Percentiles rank a stretch among this genome's conserved stretches.
These are phyloP conservation scores for Exophiala viscosa DNA, from an alignment of 2,329 filamentous ascomycete species.

Conservation along the genomic window DNA sequence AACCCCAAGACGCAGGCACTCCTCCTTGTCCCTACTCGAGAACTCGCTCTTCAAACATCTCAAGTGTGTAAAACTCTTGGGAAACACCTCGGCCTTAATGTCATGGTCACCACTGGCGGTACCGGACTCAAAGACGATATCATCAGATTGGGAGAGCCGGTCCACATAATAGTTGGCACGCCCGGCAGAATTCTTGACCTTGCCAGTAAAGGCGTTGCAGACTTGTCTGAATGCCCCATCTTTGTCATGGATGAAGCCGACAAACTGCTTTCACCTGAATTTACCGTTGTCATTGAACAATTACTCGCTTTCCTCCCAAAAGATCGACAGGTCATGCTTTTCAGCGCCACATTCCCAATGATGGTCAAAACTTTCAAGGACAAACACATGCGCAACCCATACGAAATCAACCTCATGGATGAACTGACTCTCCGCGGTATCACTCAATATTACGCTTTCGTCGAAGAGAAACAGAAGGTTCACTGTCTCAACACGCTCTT, in stretches of 20 bases:
- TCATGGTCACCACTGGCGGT: conserved; percentile 98
- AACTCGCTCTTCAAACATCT: conserved; percentile 95
- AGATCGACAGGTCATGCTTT: conserved; percentile 98
- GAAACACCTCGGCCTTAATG: conserved; percentile 94
- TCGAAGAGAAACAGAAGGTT: conserved; percentile 98
- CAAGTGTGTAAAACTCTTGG: conserved; percentile 98
- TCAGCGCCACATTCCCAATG: conserved; percentile 94
- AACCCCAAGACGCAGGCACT: conserved; percentile 93
- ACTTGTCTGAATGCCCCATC: conserved; percentile 91
- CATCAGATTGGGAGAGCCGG: conserved; percentile 84
- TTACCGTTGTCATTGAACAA: conserved; percentile 96
- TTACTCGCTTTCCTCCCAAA: conserved; percentile 92
- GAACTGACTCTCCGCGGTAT: conserved; percentile 97
- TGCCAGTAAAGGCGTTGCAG: conserved; percentile 92
- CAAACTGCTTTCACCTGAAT: conserved; percentile 93
- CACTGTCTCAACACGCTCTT: conserved; percentile 98
- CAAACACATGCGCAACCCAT: conserved; percentile 93
- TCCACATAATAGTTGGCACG: conserved; percentile 97
- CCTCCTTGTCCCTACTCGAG: conserved; percentile 92
- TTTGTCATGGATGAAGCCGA: conserved; percentile 99
- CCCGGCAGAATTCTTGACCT: conserved; percentile 94
- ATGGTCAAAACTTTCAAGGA: conserved; percentile 98
- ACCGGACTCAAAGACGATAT: conserved; percentile 96
- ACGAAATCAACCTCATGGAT: conserved; percentile 99
- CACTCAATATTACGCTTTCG: conserved; percentile 98